A percentile compares a stretch with the other conserved stretches of the same genome.
Evolutionary conservation across 352 stramenopile species (phyloP).

Genomic region (Phytophthora citrophthora): DNA sequence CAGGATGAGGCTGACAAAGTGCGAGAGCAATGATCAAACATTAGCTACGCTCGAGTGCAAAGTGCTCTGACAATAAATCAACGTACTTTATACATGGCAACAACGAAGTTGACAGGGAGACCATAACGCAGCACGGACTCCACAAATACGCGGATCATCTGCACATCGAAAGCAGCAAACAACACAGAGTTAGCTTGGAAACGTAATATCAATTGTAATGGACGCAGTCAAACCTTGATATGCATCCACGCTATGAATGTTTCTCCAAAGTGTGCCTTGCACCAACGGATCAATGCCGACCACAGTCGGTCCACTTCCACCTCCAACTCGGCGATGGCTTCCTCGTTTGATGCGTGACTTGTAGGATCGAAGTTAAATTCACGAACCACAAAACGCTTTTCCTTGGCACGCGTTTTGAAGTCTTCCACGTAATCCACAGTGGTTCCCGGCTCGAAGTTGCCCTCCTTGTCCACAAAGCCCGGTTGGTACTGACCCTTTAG

Average conservation of each 20-base stretch:
- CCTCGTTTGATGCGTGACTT: slow-evolving; percentile 87
- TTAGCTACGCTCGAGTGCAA: background rate
- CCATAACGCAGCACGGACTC: slow-evolving; percentile 98
- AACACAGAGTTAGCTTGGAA: slow-evolving; percentile 6
- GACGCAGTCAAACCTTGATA: slow-evolving; percentile 89
- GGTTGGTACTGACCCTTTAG: slow-evolving; percentile 95
- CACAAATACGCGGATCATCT: slow-evolving; percentile 96
- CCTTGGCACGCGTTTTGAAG: slow-evolving; percentile 92
- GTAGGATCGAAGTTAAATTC: slow-evolving; percentile 94
- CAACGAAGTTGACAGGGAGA: slow-evolving; percentile 96
- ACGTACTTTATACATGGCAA: slow-evolving; percentile 83
- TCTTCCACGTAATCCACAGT: slow-evolving; percentile 95
- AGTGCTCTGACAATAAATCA: background rate
- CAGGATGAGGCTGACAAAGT: slow-evolving; percentile 56
- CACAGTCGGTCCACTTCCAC: slow-evolving; percentile 95
- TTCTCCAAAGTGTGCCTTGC: slow-evolving; percentile 98
- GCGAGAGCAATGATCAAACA: no score
- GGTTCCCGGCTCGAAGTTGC: slow-evolving; percentile 92
- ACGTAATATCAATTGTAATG: background rate
- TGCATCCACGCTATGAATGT: slow-evolving; percentile 99
- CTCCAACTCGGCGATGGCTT: slow-evolving; percentile 85
- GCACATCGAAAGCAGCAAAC: slow-evolving; percentile 1
- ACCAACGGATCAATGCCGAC: slow-evolving; percentile 96
- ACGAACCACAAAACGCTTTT: slow-evolving; percentile 94
- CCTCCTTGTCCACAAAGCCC: slow-evolving; percentile 85